Evolutionary conservation across 148 eudicot species (phyloP).

Genomic region (Dysphania ambrosioides): DNA sequence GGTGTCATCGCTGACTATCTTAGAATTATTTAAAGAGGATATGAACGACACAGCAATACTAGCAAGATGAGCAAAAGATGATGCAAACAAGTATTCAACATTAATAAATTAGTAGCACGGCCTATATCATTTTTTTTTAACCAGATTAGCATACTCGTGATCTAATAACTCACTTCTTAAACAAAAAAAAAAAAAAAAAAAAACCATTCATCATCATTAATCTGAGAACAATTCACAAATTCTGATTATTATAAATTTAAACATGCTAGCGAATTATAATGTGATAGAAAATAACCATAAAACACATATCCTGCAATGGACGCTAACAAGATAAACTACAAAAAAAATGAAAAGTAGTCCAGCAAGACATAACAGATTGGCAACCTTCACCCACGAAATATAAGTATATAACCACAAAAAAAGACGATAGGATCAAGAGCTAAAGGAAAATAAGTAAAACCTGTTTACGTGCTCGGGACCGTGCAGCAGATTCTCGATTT

Average conservation of each 20-base stretch:
- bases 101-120: not conserved
- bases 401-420: not conserved
- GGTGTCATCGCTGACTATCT: not conserved
- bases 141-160: not conserved
- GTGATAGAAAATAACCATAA: not conserved
- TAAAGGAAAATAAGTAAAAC: slow-evolving; percentile 28
- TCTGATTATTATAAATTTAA: not conserved
- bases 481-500: slow-evolving; percentile 92
- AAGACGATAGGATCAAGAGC: not conserved
- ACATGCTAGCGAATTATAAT: not conserved
- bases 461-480: slow-evolving; percentile 97
- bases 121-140: not conserved
- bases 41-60: not conserved
- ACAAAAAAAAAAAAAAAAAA: no score
- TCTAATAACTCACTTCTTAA: no score
- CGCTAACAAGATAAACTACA: not conserved
- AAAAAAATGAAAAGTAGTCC: not conserved
- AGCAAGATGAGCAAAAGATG: not conserved
- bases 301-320: not conserved
- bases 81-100: not conserved
- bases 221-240: not conserved
- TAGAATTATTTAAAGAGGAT: not conserved
- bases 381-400: not conserved
- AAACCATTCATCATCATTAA: not conserved
- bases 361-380: not conserved